Conservation (phyloP, 106 monocot species). For the Iris macrosiphon region DNA sequence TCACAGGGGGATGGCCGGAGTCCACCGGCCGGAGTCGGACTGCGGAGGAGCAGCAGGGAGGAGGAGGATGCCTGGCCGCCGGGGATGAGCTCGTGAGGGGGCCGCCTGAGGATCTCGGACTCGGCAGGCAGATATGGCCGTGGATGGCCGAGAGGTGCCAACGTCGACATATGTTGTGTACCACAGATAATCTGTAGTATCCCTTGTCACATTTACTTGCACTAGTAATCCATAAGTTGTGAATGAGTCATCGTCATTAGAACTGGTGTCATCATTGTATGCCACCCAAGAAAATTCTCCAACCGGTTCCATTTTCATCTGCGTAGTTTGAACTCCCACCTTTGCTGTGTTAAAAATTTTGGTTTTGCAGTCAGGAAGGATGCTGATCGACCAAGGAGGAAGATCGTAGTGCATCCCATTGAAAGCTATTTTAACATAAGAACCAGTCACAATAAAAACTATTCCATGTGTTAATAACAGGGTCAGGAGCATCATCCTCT, state of each 20-base stretch:
- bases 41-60: too few species aligned
- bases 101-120: too few species aligned
- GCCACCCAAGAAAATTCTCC: conserved; percentile 35
- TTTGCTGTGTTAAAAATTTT: conserved; percentile 84
- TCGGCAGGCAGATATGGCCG: too few species aligned
- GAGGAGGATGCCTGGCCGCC: too few species aligned
- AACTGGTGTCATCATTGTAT: conserved; percentile 24
- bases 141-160: too few species aligned
- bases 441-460: conserved; percentile 84
- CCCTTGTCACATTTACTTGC: conserved; percentile 54
- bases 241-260: conserved; percentile 30
- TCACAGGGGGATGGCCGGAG: too few species aligned
- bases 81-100: too few species aligned
- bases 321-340: conserved; percentile 42
- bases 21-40: too few species aligned
- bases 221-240: conserved; percentile 44
- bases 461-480: conserved; percentile 93
- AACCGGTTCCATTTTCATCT: conserved; percentile 42
- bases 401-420: conserved; percentile 81
- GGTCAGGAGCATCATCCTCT: conserved; percentile 92
- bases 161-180: conserved; percentile 70
- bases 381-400: conserved; percentile 97
- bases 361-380: conserved; percentile 91
- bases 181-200: conserved; percentile 59
- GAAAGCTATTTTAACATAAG: conserved; percentile 59